Base-by-base conservation (phyloP, 2,329 filamentous ascomycete genomes). In the Chaetomium globosum region DNA sequence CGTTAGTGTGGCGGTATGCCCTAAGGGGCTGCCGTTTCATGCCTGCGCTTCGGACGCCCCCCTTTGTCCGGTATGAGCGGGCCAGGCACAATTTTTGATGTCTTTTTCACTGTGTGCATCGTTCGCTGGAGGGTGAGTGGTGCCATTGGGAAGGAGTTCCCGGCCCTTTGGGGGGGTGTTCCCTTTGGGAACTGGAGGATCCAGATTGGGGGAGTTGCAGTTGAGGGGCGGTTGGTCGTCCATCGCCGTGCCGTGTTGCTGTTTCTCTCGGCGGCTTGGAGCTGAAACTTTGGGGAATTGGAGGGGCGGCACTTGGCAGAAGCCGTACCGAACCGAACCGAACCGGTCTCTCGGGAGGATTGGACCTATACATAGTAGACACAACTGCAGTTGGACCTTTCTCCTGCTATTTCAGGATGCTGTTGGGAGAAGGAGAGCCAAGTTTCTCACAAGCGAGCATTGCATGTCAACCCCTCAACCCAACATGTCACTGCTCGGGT, bases 31-130 rank as follows among this genome's bases (percentile, higher is more conserved):
- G 58, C 26, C 48, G 57, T 59, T 43, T 52, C 43, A 52, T 59
- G 57, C 36, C 30, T 10, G 30, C 28, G 19, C 4, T n/a, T n/a
- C 39, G 30, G 21, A 30, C 16, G 26, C 36, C 30, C 7, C 19
- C 21, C n/a, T 7, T 9, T 48, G 28, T 12, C 13, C 28, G 57
- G 10, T 26, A 26, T 26, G n/a, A 13, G 4, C 12, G 30, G 57
- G n/a, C 19, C 43, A 52, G 43, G 19, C 57, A 59, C 48, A 59
- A 52, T 59, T 51, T 52, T 59, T 52, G 57, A 21, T 23, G 26
- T 36, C 23, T n/a, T 26, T 60, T 52, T 52, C 46, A 43, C 46
- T 39, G 57, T 36, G 46, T 59, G 57, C 57, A 59, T 39, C 31
- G 43, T 30, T 59, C 19, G 16, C 2, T 19, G 36, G 36, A 39